Percentiles rank a stretch among this genome's conserved stretches.
Conservation (phyloP, 83 land plant genomes). For the Picea mariana region DNA sequence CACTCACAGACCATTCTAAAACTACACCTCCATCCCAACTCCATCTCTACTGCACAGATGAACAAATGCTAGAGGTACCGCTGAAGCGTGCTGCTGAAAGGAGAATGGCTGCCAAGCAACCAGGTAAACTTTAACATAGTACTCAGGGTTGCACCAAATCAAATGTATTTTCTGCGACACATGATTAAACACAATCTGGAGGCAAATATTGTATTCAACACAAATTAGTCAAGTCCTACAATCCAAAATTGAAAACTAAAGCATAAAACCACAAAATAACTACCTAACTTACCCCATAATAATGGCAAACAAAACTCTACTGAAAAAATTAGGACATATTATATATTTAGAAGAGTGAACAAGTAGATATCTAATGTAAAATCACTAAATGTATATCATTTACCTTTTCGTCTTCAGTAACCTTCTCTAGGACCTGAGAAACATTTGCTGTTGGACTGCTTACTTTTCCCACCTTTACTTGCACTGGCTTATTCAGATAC, state of each 20-base stretch:
- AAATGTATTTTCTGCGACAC: not conserved
- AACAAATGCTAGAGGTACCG: too few relatives aligned
- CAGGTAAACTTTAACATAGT: too few relatives aligned
- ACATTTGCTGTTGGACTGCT: conserved; percentile 86
- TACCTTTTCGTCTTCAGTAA: conserved; percentile 70
- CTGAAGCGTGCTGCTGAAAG: too few relatives aligned
- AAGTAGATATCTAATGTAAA: not conserved
- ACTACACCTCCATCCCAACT: too few relatives aligned
- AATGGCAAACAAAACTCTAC: too few relatives aligned
- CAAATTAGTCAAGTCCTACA: not conserved
- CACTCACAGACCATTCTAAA: too few relatives aligned
- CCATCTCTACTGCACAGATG: too few relatives aligned
- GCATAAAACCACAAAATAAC: not conserved
- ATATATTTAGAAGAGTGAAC: not conserved
- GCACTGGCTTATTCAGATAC: conserved; percentile 59
- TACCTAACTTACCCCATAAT: too few relatives aligned
- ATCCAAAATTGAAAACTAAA: not conserved
- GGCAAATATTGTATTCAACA: not conserved
- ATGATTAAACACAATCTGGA: not conserved
- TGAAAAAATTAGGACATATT: not conserved
- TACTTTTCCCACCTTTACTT: conserved; percentile 82
- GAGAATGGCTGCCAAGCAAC: too few relatives aligned
- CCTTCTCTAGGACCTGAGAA: conserved; percentile 62
- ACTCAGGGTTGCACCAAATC: too few relatives aligned
- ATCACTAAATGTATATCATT: not conserved